These are phyloP conservation scores for Talaromyces sp. DNA, from an alignment of 2,329 filamentous ascomycete species.

Conservation along the genomic window DNA sequence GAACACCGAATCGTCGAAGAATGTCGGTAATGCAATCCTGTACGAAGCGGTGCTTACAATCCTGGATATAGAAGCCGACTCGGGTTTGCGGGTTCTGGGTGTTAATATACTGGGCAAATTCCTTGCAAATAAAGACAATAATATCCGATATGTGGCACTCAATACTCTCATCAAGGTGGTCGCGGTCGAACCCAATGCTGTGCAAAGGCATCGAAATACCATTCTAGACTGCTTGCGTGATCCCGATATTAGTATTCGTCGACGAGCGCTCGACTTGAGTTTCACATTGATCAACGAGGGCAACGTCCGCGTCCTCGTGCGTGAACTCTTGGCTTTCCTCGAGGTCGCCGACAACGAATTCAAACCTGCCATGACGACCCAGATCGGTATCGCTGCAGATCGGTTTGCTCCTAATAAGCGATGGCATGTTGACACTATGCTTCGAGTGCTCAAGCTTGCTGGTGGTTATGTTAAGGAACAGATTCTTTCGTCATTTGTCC, in stretches of 20 bases:
- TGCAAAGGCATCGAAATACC: slow-evolving; percentile 94
- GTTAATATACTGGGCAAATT: slow-evolving; percentile 99
- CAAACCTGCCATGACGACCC: slow-evolving; percentile 96
- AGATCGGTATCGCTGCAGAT: slow-evolving; percentile 95
- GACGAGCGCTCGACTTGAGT: slow-evolving; percentile 91
- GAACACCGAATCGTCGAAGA: slow-evolving; percentile 96
- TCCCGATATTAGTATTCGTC: slow-evolving; percentile 94
- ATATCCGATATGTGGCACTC: slow-evolving; percentile 94
- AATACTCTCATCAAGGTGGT: slow-evolving; percentile 98
- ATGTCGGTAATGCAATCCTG: slow-evolving; percentile 95
- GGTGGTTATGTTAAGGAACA: slow-evolving; percentile 98
- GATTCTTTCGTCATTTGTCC: slow-evolving; percentile 92
- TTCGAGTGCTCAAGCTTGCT: slow-evolving; percentile 85
- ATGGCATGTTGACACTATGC: slow-evolving; percentile 98
- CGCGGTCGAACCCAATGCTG: slow-evolving; percentile 93
- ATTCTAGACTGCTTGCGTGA: slow-evolving; percentile 94
- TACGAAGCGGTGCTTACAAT: slow-evolving; percentile 98
- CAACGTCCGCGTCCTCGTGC: slow-evolving; percentile 88
- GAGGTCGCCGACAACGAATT: slow-evolving; percentile 98
- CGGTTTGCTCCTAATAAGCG: slow-evolving; percentile 93
- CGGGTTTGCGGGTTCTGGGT: slow-evolving; percentile 84
- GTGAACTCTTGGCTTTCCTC: slow-evolving; percentile 88
- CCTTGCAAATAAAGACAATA: slow-evolving; percentile 96
- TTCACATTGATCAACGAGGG: slow-evolving; percentile 97
- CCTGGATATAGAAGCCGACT: slow-evolving; percentile 95